Evolutionary conservation across 106 monocot species (phyloP).

Genomic region (Allium fistulosum): DNA sequence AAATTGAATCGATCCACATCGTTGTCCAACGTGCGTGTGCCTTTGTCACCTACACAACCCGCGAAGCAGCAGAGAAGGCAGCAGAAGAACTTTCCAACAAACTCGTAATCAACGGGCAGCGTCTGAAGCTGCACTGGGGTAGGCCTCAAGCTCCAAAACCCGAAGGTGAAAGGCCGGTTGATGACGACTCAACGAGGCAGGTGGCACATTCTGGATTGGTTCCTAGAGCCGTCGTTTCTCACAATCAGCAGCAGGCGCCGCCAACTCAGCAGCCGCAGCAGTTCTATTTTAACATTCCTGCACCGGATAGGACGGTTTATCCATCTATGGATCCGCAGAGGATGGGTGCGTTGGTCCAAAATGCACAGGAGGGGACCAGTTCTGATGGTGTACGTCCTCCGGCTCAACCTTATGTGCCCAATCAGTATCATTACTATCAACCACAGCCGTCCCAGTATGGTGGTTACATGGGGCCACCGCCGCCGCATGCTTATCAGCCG

Average conservation of each 20-base stretch:
- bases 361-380: slow-evolving; percentile 37
- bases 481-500: slow-evolving; percentile 31
- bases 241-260: slow-evolving; percentile 53
- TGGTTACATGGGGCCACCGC: slow-evolving; percentile 53
- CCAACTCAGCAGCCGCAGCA: slow-evolving; percentile 62
- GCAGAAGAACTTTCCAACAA: slow-evolving; percentile 97
- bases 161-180: slow-evolving; percentile 23
- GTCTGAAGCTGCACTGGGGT: slow-evolving; percentile 95
- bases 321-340: slow-evolving; percentile 99
- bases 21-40: slow-evolving; percentile 93
- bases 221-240: slow-evolving; percentile 71
- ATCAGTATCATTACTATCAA: slow-evolving; percentile 58
- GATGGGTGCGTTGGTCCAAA: slow-evolving; percentile 72
- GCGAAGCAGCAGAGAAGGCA: slow-evolving; percentile 86
- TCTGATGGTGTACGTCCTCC: neutral
- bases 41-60: slow-evolving; percentile 88
- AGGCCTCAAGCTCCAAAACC: slow-evolving; percentile 69
- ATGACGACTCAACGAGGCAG: slow-evolving; percentile 36
- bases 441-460: slow-evolving; percentile 28
- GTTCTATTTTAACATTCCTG: slow-evolving; percentile 75
- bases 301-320: slow-evolving; percentile 29
- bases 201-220: slow-evolving; percentile 71
- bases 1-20: slow-evolving; percentile 85
- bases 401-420: slow-evolving; percentile 24
- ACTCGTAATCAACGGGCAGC: slow-evolving; percentile 83